Evolutionary conservation across 2,329 filamentous ascomycete genomes (phyloP), one percentile per base, ranked within the genome.

Genomic region (Verticillium longisporum): DNA sequence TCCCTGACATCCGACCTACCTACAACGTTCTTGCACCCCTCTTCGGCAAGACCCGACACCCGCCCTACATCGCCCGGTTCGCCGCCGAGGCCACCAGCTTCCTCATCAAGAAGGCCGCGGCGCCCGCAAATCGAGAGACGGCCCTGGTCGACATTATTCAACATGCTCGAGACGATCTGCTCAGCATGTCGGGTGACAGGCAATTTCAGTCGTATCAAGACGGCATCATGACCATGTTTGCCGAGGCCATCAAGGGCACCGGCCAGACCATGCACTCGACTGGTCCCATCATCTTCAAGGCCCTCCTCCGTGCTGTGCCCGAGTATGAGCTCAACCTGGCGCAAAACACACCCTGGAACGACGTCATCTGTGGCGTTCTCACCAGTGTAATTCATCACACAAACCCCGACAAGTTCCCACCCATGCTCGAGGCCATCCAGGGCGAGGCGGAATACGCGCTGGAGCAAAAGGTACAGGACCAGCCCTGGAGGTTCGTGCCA

Each of bases 21-120:
- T 93, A 92, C 71, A 85, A 91, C 69, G 85, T 95, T 59, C 86
- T 99, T 78, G 84, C 90, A 0, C 89, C 92, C 3, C 82, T 98
- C 59, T 83, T 99, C 34, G 95, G 94, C 65, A 93, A 90, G 73
- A 82, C 88, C 61, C 86, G 86, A 61, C 91, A 94, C 66, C 95
- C 94, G 66, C 85, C 88, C 15, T 93, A 97, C 73, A 91, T 97
- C 66, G 89, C 91, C 31, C 87, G 93, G 60, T 99, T 98, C 74
- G 91, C 94, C 13, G 95, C 95, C 32, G 95, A 99, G 76, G 91
- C 95, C 2, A 83, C 99, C 78, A 97, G 93, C 66, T 99, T 98
- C 70, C 80, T 99, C 21, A 83, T 99, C 21, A 89, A 92, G 70
- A 98, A 97, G 76, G 90, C 93, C 6, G 93, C 90, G 2, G 83